Evolutionary conservation across 2,329 filamentous ascomycete species (phyloP), one percentile per base, ranked within the genome.

Genomic region (Arthrobotrys megalospora): DNA sequence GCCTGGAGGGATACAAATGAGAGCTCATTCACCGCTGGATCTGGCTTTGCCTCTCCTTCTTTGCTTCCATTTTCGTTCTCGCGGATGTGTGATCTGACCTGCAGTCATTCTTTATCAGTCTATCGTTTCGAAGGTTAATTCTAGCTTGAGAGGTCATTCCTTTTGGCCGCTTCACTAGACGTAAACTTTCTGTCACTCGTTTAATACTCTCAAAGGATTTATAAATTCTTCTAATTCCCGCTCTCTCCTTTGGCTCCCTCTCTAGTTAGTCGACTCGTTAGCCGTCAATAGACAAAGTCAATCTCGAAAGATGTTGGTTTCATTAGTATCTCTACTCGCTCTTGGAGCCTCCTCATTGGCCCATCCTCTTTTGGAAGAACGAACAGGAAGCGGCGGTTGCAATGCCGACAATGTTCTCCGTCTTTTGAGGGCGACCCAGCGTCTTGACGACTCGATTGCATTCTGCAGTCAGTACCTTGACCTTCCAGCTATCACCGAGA

Each of bases 371-470:
- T 38, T 78, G 34, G 60, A 78, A 12, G 53, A 70, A 34, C 63
- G 75, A 38, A 58, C 71, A 10, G 55, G 45, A 11, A 64, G 53
- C 34, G 38, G 34, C 34, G 66, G 73, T n/a, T 78, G 75, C 28
- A 78, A 72, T 68, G 75, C 75, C 7, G 67, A 78, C 48, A 78
- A 78, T 34, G 62, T 78, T 16, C 67, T 78, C 11, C 75, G 75
- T 67, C 41, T 43, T 34, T 45, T 78, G 21, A 63, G 75, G 16
- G 62, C 63, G n/a, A 63, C 45, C 19, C 67, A 70, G 14, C 53
- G 62, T 36, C 11, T 72, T 0, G 45, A 64, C 14, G 65, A 77
- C 41, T 66, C 75, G 28, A 38, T 78, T 28, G 58, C 48, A 28
- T 78, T 72, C 45, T 78, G 75, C 53, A 78, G 75, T 36, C 47